A percentile compares a stretch with the other conserved stretches of the same genome.
Evolutionary conservation across 805 yeast species (phyloP).

Genomic region (Starmerella scarabaei): DNA sequence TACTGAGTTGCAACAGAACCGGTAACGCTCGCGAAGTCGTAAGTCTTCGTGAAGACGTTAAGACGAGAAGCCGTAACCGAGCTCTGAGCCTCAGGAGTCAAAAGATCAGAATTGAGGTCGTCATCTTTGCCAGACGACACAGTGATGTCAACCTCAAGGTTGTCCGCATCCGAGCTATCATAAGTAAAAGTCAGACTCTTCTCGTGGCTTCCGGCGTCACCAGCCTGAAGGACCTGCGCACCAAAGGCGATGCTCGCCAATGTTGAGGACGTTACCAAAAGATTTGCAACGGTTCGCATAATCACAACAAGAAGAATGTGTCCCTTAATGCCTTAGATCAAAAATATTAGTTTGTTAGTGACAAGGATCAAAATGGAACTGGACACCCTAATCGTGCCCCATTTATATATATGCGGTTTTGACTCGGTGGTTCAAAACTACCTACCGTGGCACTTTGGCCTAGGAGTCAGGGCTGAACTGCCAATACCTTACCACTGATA

Average conservation of each 20-base stretch:
- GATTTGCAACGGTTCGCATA: background rate
- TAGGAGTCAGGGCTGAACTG: too few relatives aligned
- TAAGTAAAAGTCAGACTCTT: conserved; percentile 14
- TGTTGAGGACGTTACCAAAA: background rate
- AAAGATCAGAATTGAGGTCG: conserved; percentile 1
- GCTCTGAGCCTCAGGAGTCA: background rate
- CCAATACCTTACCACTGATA: too few relatives aligned
- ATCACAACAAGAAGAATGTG: too few relatives aligned
- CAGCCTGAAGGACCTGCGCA: background rate
- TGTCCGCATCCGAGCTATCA: conserved; percentile 17
- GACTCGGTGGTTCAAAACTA: too few relatives aligned
- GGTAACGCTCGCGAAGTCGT: background rate
- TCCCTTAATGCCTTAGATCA: too few relatives aligned
- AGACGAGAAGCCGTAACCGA: too few relatives aligned
- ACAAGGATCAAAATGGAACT: too few relatives aligned
- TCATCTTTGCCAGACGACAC: conserved; percentile 5
- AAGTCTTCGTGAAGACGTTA: background rate
- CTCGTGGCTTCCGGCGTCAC: too few relatives aligned
- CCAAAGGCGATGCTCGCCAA: background rate
- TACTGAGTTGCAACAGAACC: background rate
- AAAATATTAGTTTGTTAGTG: too few relatives aligned
- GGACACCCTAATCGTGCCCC: too few relatives aligned
- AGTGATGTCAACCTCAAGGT: conserved; percentile 16
- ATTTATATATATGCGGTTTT: too few relatives aligned
- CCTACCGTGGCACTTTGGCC: too few relatives aligned